phyloP scores from a whole-genome alignment of 768 basidiomycete genomes.

The Amyloporia xantha region DNA sequence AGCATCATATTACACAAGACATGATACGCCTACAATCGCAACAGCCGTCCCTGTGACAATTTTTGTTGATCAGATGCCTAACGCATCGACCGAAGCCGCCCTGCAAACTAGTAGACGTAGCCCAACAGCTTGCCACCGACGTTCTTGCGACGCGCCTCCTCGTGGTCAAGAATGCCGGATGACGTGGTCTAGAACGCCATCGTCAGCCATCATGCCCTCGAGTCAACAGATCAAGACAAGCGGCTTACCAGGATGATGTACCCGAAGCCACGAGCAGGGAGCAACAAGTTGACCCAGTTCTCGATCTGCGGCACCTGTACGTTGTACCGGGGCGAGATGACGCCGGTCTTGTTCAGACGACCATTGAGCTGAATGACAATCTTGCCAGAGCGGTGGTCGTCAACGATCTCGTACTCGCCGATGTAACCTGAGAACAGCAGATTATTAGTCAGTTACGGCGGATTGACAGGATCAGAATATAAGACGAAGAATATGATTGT shows the following conservation, averaged over 20 bases:
- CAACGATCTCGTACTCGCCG: conserved; percentile 97
- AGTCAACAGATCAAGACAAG: not conserved
- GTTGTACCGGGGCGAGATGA: conserved; percentile 99
- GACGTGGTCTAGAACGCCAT: conserved; percentile 70
- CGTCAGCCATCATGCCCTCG: not conserved
- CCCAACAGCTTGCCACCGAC: conserved; percentile 93
- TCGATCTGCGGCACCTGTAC: conserved; percentile 90
- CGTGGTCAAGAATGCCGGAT: conserved; percentile 97
- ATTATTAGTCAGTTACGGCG: conserved; percentile 2
- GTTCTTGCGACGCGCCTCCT: conserved; percentile 98
- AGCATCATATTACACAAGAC: not conserved
- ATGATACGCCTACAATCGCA: no score
- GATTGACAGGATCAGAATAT: not conserved
- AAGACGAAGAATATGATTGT: conserved; percentile 29
- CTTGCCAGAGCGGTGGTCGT: conserved; percentile 97
- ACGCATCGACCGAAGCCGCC: not conserved
- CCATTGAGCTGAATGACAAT: conserved; percentile 98
- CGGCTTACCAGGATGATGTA: conserved; percentile 83
- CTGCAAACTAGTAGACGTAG: conserved; percentile 69
- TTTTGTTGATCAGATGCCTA: not conserved
- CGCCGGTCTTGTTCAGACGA: conserved; percentile 98
- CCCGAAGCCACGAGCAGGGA: conserved; percentile 95
- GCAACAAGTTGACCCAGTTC: conserved; percentile 92
- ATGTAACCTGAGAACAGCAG: conserved; percentile 71
- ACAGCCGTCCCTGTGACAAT: no score